Base-by-base conservation (phyloP, 768 basidiomycete species). In the Hericium rajendrae region DNA sequence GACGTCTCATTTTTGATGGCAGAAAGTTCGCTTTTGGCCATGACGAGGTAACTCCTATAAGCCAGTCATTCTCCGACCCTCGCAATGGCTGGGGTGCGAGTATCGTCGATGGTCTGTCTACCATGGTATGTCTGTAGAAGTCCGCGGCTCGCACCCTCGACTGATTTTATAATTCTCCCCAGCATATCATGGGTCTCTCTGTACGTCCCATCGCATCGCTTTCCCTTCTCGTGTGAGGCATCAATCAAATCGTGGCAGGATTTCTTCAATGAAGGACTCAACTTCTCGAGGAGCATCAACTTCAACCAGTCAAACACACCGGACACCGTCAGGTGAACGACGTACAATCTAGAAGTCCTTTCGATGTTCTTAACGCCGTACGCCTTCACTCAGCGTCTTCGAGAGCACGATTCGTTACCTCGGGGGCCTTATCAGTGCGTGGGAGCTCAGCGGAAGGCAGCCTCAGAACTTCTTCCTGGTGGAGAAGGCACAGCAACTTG, bases 401-500 rank as follows among this genome's bases (percentile, higher is more conserved):
- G 88, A 90, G 69, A 85, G 85, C 1, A 86, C 83, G 0, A 90
- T 90, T 62, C 85, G 88, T 46, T 85, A 82, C 53, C 64, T 90
- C 2, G 88, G 78, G 6, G 85, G 85, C 1, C 70, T 87, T 11
- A 65, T 90, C 43, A 84, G 80, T 55, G 79, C 86, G 4, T 89
- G 81, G 60, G 85, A 89, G 60, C 78, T 89, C 53, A 86, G 81
- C 58, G 78, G 78, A 6, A 57, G 75, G 55, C 60, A 80, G 55
- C 32, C 32, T 4, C 60, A 80, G 51, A 72, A 78, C 59, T 74
- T 75, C 0, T 66, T 71, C 2, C 73, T 90, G 3, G 67, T 90
- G 3, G 64, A 78, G 39, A 84, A 88, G 63, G 84, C 87, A 0
- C 74, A 80, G 67, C 66, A 84, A 62, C 72, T 87, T 22, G 81